phyloP scores from a whole-genome alignment of 371 early-diverging fungal genomes.

The Polyrhizophydium stewartii region DNA sequence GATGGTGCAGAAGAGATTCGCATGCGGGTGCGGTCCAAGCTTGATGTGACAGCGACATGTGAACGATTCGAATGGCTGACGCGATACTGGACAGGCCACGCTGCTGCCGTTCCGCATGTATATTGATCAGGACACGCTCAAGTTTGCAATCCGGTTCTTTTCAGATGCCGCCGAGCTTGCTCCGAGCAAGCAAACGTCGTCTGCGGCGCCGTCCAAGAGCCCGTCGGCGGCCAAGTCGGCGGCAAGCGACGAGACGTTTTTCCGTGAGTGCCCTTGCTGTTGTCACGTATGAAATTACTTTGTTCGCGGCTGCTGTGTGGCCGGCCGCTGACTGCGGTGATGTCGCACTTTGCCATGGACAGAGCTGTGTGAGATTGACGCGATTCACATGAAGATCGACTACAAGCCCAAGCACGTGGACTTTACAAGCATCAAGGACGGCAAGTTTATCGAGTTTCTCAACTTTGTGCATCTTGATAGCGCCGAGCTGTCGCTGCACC shows the following conservation, averaged over 20 bases:
- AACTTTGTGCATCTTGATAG: conserved; percentile 92
- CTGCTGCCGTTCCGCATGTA: conserved; percentile 2
- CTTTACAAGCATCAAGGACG: conserved; percentile 60
- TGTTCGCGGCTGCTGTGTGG: not conserved
- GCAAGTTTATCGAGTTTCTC: conserved; percentile 80
- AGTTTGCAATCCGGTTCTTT: not conserved
- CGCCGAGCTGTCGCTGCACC: conserved; percentile 75
- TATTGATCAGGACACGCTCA: conserved; percentile 3
- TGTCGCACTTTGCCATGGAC: conserved; percentile 2
- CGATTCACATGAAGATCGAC: conserved; percentile 83
- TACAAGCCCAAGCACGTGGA: conserved; percentile 94
- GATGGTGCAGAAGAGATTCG: conserved; percentile 57
- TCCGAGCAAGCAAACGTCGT: too few species aligned
- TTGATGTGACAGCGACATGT: not conserved
- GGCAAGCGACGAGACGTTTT: conserved; percentile 36
- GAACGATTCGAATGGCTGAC: not conserved
- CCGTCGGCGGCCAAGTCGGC: too few species aligned
- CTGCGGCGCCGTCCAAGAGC: too few species aligned
- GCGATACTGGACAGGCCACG: not conserved
- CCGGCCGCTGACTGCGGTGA: not conserved
- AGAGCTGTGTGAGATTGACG: conserved; percentile 55
- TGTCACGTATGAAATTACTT: not conserved
- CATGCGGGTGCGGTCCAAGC: conserved; percentile 39
- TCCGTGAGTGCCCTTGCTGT: conserved; percentile 50
- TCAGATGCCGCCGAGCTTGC: not conserved